phyloP scores from a whole-genome alignment of 257 asterid genomes.

The Lycium ferocissimum region DNA sequence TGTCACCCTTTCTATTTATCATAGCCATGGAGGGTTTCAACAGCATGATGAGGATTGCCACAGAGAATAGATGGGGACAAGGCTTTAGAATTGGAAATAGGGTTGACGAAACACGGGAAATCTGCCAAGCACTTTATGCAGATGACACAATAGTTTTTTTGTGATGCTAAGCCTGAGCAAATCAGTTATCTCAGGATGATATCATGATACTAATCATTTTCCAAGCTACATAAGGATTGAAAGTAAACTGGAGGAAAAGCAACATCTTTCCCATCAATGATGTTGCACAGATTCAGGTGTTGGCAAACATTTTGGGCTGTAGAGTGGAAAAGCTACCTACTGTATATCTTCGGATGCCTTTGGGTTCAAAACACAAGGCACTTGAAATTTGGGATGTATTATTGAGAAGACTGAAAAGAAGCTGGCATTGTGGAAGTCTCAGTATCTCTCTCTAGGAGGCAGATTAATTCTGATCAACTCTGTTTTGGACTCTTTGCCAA shows the following conservation, averaged over 20 bases:
- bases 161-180: slow-evolving; percentile 7
- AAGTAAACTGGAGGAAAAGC: not conserved
- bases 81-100: not conserved
- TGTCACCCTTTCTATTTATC: not conserved
- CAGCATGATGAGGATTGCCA: not conserved
- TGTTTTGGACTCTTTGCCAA: not conserved
- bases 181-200: not conserved
- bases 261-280: not conserved
- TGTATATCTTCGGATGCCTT: not conserved
- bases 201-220: not conserved
- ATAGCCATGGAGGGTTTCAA: not conserved
- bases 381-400: slow-evolving; percentile 12
- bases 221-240: not conserved
- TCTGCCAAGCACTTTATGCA: not conserved
- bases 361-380: slow-evolving; percentile 6
- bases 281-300: not conserved
- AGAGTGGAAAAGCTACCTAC: not conserved
- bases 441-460: not conserved
- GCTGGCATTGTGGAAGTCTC: not conserved
- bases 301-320: not conserved
- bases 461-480: not conserved
- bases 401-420: not conserved
- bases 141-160: not conserved
- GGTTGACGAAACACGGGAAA: not conserved
- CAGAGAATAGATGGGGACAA: not conserved